Conservation (phyloP, 768 basidiomycete species). For the Cystofilobasidium ferigula region DNA sequence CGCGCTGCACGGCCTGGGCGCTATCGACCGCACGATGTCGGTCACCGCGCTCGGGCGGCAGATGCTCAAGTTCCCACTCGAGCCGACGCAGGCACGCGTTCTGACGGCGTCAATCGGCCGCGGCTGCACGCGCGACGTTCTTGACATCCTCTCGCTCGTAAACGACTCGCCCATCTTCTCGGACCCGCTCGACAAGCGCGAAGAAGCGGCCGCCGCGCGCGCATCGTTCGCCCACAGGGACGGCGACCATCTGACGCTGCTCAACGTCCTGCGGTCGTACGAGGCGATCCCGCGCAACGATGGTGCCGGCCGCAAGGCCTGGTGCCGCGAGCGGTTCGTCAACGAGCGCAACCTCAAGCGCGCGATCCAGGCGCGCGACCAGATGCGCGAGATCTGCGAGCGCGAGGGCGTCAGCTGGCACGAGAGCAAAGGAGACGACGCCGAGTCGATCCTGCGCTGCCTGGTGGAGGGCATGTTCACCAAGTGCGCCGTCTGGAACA, state of each 20-base stretch:
- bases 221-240: conserved; percentile 67
- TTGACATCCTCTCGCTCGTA: conserved; percentile 75
- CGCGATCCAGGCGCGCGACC: conserved; percentile 66
- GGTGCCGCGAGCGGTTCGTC: conserved; percentile 75
- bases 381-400: conserved; percentile 58
- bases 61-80: conserved; percentile 89
- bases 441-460: conserved; percentile 58
- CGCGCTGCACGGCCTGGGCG: conserved; percentile 62
- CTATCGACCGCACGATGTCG: conserved; percentile 53
- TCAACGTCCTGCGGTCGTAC: conserved; percentile 75
- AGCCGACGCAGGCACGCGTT: conserved; percentile 67
- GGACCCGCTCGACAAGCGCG: conserved; percentile 54
- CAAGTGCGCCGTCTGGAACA: conserved; percentile 73
- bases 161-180: conserved; percentile 70
- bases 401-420: conserved; percentile 51
- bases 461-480: conserved; percentile 65
- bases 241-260: conserved; percentile 82
- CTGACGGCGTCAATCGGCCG: conserved; percentile 64
- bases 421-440: conserved; percentile 51
- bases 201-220: conserved; percentile 52
- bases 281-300: conserved; percentile 40
- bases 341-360: conserved; percentile 71
- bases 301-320: conserved; percentile 45
- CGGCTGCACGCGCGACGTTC: conserved; percentile 63
- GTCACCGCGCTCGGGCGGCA: conserved; percentile 64